A percentile compares a stretch with the other conserved stretches of the same genome.
Conservation (phyloP, 1,139 yeast genomes). For the Hemisphaericaspora lyxosophila region DNA sequence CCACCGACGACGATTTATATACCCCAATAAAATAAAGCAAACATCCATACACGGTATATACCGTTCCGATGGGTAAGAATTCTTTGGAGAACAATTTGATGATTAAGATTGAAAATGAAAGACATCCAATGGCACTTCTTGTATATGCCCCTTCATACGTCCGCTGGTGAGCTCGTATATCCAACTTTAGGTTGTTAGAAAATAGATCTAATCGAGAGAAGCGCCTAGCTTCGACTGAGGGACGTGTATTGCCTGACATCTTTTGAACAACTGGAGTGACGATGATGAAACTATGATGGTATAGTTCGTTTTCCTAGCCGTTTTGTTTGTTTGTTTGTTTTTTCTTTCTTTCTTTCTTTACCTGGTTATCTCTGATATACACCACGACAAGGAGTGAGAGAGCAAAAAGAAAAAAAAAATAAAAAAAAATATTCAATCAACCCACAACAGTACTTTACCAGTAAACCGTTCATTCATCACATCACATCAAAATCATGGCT, state of each 20-base stretch:
- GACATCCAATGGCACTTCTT: slow-evolving; percentile 49
- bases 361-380: too few species aligned
- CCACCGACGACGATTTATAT: slow-evolving; percentile 43
- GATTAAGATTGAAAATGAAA: slow-evolving; percentile 48
- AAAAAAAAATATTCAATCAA: background rate
- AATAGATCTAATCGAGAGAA: slow-evolving; percentile 38
- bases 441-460: background rate
- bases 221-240: background rate
- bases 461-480: too few species aligned
- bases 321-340: too few species aligned
- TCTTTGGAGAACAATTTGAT: slow-evolving; percentile 54
- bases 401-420: background rate
- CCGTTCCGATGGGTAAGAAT: slow-evolving; percentile 52
- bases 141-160: slow-evolving; percentile 65
- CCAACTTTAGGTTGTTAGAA: slow-evolving; percentile 43
- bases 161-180: slow-evolving; percentile 59
- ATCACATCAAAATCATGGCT: slow-evolving; percentile 22
- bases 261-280: too few species aligned
- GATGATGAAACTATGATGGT: too few species aligned
- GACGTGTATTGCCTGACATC: background rate
- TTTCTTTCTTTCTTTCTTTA: background rate
- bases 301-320: background rate
- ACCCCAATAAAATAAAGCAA: slow-evolving; percentile 50
- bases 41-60: slow-evolving; percentile 53
- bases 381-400: too few species aligned